Conservation (phyloP, 805 yeast genomes). For the Candida silvicultrix region DNA sequence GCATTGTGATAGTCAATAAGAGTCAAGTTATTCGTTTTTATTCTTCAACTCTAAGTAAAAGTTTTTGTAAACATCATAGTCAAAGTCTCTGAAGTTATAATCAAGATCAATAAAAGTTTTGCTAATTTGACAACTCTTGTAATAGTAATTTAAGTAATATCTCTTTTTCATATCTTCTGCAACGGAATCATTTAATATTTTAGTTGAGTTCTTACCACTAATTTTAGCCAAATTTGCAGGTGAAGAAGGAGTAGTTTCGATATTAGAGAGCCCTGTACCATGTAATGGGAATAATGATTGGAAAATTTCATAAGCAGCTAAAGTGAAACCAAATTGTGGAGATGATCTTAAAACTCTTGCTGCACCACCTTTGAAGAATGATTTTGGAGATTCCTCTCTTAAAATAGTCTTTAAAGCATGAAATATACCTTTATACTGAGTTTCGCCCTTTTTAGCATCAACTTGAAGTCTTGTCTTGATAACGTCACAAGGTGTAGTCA, state of each 20-base stretch:
- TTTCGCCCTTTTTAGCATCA: constrained; percentile 70
- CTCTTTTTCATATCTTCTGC: constrained; percentile 38
- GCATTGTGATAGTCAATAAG: background rate
- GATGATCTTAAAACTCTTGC: constrained; percentile 94
- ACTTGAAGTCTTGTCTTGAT: constrained; percentile 92
- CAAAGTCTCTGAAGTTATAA: constrained; percentile 52
- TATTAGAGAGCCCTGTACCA: constrained; percentile 19
- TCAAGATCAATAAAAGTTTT: constrained; percentile 58
- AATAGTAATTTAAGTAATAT: constrained; percentile 36
- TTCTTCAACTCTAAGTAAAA: constrained; percentile 26
- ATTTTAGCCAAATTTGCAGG: constrained; percentile 8
- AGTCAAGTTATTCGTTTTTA: background rate
- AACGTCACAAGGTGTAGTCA: constrained; percentile 96
- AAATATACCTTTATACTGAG: constrained; percentile 65
- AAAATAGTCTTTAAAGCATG: constrained; percentile 74
- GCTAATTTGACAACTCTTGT: constrained; percentile 55
- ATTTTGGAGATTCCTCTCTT: constrained; percentile 76
- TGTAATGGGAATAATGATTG: constrained; percentile 72
- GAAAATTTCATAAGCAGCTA: constrained; percentile 93
- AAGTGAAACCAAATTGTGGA: constrained; percentile 96
- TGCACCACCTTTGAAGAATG: constrained; percentile 94
- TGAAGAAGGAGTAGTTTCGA: constrained; percentile 16
- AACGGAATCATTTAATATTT: constrained; percentile 18
- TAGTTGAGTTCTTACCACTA: constrained; percentile 12
- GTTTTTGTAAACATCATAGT: constrained; percentile 38